Percentiles rank a stretch among this genome's conserved stretches.
phyloP scores from a whole-genome alignment of 192 early-diverging fungal genomes.

The Backusella macrospora region DNA sequence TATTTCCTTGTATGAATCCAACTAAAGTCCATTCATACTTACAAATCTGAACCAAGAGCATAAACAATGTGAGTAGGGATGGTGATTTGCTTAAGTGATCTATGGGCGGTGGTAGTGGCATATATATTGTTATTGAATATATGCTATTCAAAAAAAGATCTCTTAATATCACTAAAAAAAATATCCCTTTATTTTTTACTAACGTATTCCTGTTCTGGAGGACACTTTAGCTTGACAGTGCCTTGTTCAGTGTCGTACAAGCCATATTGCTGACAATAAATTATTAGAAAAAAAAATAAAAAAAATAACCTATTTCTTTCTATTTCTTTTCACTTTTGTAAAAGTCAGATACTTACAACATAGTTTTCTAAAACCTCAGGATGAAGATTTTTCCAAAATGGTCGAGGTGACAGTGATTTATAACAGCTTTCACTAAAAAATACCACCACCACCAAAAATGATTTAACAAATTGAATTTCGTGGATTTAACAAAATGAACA shows the following conservation, averaged over 20 bases:
- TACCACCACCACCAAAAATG: not conserved
- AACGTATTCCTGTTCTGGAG: slow-evolving; percentile 50
- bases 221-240: slow-evolving; percentile 46
- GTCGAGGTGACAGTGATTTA: slow-evolving; percentile 25
- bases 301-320: not conserved
- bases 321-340: slow-evolving; percentile 3
- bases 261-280: slow-evolving; percentile 43
- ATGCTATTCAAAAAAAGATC: slow-evolving; percentile 14
- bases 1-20: not conserved
- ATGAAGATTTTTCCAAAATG: slow-evolving; percentile 48
- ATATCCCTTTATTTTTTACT: not conserved
- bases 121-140: slow-evolving; percentile 21
- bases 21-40: slow-evolving; percentile 11
- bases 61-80: slow-evolving; percentile 46
- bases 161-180: too few species aligned
- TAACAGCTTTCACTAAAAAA: slow-evolving; percentile 33
- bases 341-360: slow-evolving; percentile 39
- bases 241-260: slow-evolving; percentile 45
- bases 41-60: slow-evolving; percentile 46
- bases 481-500: not conserved
- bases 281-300: not conserved
- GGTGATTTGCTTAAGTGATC: slow-evolving; percentile 32
- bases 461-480: too few species aligned
- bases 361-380: slow-evolving; percentile 57
- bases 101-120: slow-evolving; percentile 31